Evolutionary conservation across 106 monocot species (phyloP).

Genomic region (Hemerocallis citrina): DNA sequence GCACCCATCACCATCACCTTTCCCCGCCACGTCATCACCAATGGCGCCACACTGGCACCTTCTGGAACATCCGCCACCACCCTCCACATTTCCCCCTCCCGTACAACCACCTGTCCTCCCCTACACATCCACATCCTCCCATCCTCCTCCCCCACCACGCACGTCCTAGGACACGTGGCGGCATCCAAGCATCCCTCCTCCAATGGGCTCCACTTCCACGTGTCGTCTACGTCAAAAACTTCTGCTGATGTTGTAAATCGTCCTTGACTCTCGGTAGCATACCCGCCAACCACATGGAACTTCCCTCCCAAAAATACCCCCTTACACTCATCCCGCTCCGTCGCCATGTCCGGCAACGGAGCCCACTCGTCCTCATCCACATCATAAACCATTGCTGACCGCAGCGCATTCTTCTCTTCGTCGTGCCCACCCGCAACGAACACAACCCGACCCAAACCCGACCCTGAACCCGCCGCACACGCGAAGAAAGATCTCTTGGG

Average conservation of each 20-base stretch:
- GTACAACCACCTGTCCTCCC: conserved; percentile 12
- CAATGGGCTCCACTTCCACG: conserved; percentile 12
- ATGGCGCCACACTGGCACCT: conserved; percentile 23
- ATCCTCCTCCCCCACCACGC: not conserved
- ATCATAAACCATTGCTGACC: conserved; percentile 37
- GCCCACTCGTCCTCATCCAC: conserved; percentile 29
- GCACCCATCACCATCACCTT: conserved; percentile 22
- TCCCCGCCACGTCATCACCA: conserved; percentile 12
- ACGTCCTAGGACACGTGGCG: not conserved
- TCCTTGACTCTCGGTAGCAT: conserved; percentile 29
- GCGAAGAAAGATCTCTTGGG: conserved; percentile 38
- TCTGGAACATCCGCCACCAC: conserved; percentile 18
- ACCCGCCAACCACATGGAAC: conserved; percentile 38
- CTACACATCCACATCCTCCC: conserved; percentile 31
- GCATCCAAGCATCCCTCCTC: not conserved
- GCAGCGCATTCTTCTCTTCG: conserved; percentile 41
- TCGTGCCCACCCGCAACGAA: conserved; percentile 60
- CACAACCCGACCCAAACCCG: conserved; percentile 8
- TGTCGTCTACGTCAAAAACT: conserved; percentile 4
- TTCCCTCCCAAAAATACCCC: too few relatives aligned
- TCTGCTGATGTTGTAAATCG: conserved; percentile 16
- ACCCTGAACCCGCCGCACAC: conserved; percentile 13
- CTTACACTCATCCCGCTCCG: conserved; percentile 36
- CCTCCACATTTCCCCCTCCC: conserved; percentile 31
- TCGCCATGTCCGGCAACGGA: conserved; percentile 28